Percentiles rank a stretch among this genome's conserved stretches.
phyloP scores from a whole-genome alignment of 148 eudicot species.

The Oxyria digyna region DNA sequence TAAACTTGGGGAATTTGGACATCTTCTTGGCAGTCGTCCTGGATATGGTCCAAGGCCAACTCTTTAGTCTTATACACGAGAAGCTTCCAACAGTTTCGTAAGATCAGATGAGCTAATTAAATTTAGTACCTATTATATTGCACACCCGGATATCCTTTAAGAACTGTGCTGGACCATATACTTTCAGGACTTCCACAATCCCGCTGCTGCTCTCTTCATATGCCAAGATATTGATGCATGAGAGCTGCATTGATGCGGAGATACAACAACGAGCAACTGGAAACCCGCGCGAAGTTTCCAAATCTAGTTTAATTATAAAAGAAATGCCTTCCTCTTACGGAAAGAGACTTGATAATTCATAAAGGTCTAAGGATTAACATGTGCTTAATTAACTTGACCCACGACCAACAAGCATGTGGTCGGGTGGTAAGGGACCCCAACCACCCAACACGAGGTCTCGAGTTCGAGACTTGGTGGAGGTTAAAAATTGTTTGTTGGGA shows the following conservation, averaged over 20 bases:
- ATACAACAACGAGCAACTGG: constrained; percentile 96
- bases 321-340: no score
- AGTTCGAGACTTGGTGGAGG: no score
- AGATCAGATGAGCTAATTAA: constrained; percentile 12
- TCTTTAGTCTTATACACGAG: constrained; percentile 76
- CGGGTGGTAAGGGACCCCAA: no score
- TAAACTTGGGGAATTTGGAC: constrained; percentile 97
- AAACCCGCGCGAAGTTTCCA: no score
- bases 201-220: constrained; percentile 88
- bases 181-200: constrained; percentile 80
- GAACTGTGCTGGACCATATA: constrained; percentile 8
- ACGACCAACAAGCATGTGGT: no score
- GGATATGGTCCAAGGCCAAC: constrained; percentile 88
- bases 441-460: no score
- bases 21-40: constrained; percentile 90
- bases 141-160: not conserved
- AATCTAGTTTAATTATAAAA: no score
- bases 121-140: constrained; percentile 3
- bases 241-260: constrained; percentile 94
- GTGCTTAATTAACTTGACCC: no score
- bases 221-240: constrained; percentile 96
- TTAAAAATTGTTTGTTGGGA: no score
- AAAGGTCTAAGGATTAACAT: no score
- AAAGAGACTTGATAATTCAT: no score
- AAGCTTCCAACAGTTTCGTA: constrained; percentile 97